Percentiles rank a stretch among this genome's conserved stretches.
Conservation (phyloP, 2,329 filamentous ascomycete species). For the Venturia effusa region DNA sequence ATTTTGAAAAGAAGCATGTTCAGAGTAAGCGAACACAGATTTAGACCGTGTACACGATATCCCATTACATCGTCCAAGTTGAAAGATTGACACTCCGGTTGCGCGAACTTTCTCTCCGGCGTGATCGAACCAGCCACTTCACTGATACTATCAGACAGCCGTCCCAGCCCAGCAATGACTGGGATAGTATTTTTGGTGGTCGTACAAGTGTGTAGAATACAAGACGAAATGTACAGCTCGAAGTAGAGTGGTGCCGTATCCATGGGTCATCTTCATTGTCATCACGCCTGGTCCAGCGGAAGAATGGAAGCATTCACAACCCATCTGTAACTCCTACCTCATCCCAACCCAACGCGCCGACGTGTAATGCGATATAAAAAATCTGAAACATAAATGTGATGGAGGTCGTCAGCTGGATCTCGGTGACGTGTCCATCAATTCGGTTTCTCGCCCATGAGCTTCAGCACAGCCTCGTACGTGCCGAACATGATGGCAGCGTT, state of each 20-base stretch:
- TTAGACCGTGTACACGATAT: too few relatives aligned
- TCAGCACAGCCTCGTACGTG: conserved; percentile 55
- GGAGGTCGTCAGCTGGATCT: neutral
- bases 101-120: neutral
- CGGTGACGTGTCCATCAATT: neutral
- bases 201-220: neutral
- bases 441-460: conserved; percentile 28
- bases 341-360: neutral
- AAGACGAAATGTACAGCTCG: neutral
- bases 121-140: neutral
- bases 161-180: neutral
- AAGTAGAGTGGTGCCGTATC: neutral
- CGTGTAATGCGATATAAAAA: neutral
- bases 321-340: neutral
- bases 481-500: conserved; percentile 95
- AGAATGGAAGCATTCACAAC: neutral
- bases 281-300: neutral
- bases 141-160: neutral
- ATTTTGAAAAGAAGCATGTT: neutral
- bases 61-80: too few relatives aligned
- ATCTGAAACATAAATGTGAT: neutral
- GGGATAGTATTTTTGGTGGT: neutral
- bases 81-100: too few relatives aligned
- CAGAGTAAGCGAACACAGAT: too few relatives aligned
- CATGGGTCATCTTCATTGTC: neutral